A percentile compares a stretch with the other conserved stretches of the same genome.
These are phyloP conservation scores for Podosphaera aphanis DNA, from an alignment of 2,329 filamentous ascomycete genomes.

Conservation along the genomic window DNA sequence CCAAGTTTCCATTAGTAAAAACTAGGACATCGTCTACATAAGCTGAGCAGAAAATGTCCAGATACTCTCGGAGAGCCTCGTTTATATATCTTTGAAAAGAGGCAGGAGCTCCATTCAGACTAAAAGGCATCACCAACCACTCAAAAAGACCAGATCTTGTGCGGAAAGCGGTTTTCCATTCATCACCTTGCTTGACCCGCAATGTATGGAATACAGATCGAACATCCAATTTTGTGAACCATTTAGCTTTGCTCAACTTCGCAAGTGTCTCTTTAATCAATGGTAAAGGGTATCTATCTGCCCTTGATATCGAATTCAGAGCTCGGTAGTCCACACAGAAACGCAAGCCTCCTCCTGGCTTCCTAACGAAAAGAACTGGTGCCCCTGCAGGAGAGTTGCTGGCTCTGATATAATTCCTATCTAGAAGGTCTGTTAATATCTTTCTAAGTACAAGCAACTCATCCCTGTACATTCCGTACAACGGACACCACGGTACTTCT, in stretches of 20 bases:
- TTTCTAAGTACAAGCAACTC: no score
- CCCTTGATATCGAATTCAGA: neutral
- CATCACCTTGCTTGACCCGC: neutral
- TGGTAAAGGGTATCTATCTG: slow-evolving; percentile 1
- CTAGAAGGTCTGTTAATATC: neutral
- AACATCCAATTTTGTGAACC: neutral
- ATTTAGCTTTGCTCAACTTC: neutral
- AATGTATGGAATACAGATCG: neutral
- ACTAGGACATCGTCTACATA: neutral
- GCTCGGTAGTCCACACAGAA: no score
- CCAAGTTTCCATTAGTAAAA: neutral
- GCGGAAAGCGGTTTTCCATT: neutral
- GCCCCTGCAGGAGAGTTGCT: neutral
- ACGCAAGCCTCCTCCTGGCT: neutral
- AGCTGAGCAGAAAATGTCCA: neutral
- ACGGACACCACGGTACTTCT: no score
- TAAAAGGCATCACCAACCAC: slow-evolving; percentile 2
- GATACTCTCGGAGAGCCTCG: neutral
- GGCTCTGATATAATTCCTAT: neutral
- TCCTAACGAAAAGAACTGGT: neutral
- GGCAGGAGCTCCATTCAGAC: no score
- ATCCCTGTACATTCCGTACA: no score
- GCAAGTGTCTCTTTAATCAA: neutral
- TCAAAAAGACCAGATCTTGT: neutral
- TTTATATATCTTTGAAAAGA: no score